These are phyloP conservation scores for Astragalus membranaceus DNA, from an alignment of 306 rosid genomes.

Conservation along the genomic window DNA sequence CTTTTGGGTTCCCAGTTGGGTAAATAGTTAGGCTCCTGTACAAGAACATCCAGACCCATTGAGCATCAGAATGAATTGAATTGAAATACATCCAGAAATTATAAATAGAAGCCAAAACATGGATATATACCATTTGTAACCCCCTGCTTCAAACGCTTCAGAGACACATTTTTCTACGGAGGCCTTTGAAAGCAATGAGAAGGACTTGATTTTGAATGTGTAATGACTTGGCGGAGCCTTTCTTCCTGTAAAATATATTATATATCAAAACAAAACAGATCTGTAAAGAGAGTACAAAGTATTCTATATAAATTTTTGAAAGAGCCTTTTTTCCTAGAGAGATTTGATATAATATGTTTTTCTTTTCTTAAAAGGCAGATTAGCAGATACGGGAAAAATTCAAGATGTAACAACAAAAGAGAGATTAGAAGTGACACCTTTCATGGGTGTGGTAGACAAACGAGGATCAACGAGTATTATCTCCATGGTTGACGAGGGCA, in stretches of 20 bases:
- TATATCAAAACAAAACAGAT: too few relatives aligned
- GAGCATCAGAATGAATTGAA: not conserved
- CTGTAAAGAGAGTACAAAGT: too few relatives aligned
- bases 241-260: constrained; percentile 20
- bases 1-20: constrained; percentile 28
- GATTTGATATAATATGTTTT: too few relatives aligned
- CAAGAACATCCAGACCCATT: not conserved
- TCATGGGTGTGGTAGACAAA: constrained; percentile 9
- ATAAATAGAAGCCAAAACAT: not conserved
- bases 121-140: constrained; percentile 26
- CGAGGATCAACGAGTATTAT: not conserved
- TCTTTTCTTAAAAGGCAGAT: too few relatives aligned
- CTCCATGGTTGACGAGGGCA: not conserved
- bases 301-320: too few relatives aligned
- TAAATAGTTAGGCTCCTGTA: constrained; percentile 20
- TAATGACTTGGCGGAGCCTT: constrained; percentile 37
- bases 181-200: constrained; percentile 30
- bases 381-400: not conserved
- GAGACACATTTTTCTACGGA: constrained; percentile 20
- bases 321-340: too few relatives aligned
- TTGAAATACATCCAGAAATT: not conserved
- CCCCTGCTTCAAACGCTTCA: constrained; percentile 35
- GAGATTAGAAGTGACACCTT: constrained; percentile 8
- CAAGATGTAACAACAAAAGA: not conserved
- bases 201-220: constrained; percentile 26